Evolutionary conservation across 768 basidiomycete genomes (phyloP).

Genomic region (Boletus edulis): DNA sequence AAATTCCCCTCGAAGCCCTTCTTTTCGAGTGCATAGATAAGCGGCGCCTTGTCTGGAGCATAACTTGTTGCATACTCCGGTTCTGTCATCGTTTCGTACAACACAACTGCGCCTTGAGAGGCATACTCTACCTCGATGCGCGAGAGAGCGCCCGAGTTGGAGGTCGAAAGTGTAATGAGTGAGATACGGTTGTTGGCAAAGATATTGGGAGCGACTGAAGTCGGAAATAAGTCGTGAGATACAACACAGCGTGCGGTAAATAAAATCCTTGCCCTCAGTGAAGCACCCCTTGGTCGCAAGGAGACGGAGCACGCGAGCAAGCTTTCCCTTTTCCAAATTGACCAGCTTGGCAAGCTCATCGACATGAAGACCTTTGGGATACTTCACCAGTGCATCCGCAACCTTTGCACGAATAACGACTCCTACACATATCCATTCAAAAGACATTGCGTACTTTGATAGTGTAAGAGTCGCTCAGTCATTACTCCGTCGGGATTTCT

Average conservation of each 20-base stretch:
- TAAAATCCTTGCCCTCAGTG: slow-evolving; percentile 24
- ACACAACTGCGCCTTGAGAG: slow-evolving; percentile 7
- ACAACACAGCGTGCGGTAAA: not conserved
- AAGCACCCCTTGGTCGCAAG: slow-evolving; percentile 32
- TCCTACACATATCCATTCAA: slow-evolving; percentile 25
- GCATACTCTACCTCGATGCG: slow-evolving; percentile 7
- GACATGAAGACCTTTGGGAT: slow-evolving; percentile 30
- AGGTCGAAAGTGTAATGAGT: slow-evolving; percentile 19
- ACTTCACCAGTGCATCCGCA: slow-evolving; percentile 24
- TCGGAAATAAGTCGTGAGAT: not conserved
- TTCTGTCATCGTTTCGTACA: slow-evolving; percentile 27
- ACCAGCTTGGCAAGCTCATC: slow-evolving; percentile 25
- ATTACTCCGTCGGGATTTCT: too few relatives aligned
- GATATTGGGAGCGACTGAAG: slow-evolving; percentile 21
- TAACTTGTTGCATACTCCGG: slow-evolving; percentile 24
- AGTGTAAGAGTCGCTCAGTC: not conserved
- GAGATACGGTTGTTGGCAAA: slow-evolving; percentile 37
- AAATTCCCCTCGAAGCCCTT: slow-evolving; percentile 15
- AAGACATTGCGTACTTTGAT: slow-evolving; percentile 17
- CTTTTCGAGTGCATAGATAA: slow-evolving; percentile 19
- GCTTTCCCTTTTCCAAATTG: slow-evolving; percentile 26
- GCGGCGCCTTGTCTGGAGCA: slow-evolving; percentile 19
- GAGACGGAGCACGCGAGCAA: slow-evolving; percentile 28
- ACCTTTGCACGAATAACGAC: slow-evolving; percentile 25
- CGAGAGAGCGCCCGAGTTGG: slow-evolving; percentile 7